Evolutionary conservation across 352 stramenopile genomes (phyloP), one percentile per base, ranked within the genome.

Genomic region (Phytopythium aichiense): DNA sequence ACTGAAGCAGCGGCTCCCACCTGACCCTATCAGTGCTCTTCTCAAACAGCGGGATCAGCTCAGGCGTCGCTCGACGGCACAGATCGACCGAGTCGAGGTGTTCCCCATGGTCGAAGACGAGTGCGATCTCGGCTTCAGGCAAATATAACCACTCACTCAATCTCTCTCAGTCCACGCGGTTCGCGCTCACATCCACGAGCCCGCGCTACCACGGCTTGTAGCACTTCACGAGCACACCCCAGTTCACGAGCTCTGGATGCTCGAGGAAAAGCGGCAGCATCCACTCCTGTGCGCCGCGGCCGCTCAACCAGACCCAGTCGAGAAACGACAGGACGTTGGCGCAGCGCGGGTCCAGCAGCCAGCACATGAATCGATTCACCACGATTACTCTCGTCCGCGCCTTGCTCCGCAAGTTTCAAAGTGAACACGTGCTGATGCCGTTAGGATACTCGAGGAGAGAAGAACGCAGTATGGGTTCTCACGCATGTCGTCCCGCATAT

Each of bases 321-420:
- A 58, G 33, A 20, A 56, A 56, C 33, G 50, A 11, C 50, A 56
- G 20, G 31, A 49, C 31, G 53, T 35, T 33, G n/a, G 11, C 33
- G 53, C 20, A 33, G 2, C 35, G 35, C 20, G 28, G 30, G 15
- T 45, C 30, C 12, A 57, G 28, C 31, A 57, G 31, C 15, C 28
- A 31, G 7, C 13, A 7, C 45, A 31, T 7, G 22, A 52, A n/a
- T n/a, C 33, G 5, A 38, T 38, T 38, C 33, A 12, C 33, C 33
- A 38, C 11, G 2, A 38, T 38, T 38, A 12, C 33, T 38, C 33
- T 7, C 33, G 5, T 7, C 33, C 33, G 33, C 33, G 7, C 1
- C 33, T 38, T 8, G 33, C 33, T 38, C 33, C 33, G 11, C 33
- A 1, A 38, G 7, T 30, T 30, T 30, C 25, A 30, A 30, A 30